Evolutionary conservation across 495 filamentous ascomycete genomes (phyloP), one percentile per base, ranked within the genome.

Genomic region (Aspergillus nanangensis): DNA sequence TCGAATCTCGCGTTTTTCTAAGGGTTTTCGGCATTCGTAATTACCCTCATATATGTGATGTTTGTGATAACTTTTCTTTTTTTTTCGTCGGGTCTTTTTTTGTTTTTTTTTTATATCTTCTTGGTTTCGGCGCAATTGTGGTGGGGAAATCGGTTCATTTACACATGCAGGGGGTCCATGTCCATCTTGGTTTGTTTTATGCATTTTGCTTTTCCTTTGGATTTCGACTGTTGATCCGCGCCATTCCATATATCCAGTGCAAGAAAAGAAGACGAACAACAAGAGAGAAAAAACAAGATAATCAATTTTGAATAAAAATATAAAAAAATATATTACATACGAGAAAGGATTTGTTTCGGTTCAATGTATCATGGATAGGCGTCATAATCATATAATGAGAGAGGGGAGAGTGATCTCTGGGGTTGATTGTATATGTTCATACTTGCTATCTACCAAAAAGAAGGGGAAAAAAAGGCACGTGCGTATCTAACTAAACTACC

Each of bases 161-260:
- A 18, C 21, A 17, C 32, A 22, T 27, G 21, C 32, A 25, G 21
- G 22, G 22, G 32, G 40, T 45, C 38, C 50, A 44, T 47, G 33
- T 51, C 22, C 27, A 9, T 38, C 47, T 45, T 25, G 9, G 48
- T 42, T 33, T 51, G n/a, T 34, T 42, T 52, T 24, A n/a, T n/a
- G n/a, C n/a, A n/a, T n/a, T 23, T 3, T 36, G n/a, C 17, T 51
- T 18, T n/a, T 17, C 4, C n/a, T 13, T 38, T 53, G 29, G 15
- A 50, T 39, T 18, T 23, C 38, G 24, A 32, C n/a, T n/a, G n/a
- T n/a, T n/a, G n/a, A n/a, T n/a, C n/a, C n/a, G n/a, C n/a, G n/a
- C n/a, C n/a, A n/a, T n/a, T n/a, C n/a, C n/a, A n/a, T n/a, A n/a
- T n/a, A n/a, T n/a, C n/a, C n/a, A n/a, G n/a, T 7, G 25, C 25